Base-by-base conservation (phyloP, 2,329 filamentous ascomycete species). In the Chaetomiaceae sp. region DNA sequence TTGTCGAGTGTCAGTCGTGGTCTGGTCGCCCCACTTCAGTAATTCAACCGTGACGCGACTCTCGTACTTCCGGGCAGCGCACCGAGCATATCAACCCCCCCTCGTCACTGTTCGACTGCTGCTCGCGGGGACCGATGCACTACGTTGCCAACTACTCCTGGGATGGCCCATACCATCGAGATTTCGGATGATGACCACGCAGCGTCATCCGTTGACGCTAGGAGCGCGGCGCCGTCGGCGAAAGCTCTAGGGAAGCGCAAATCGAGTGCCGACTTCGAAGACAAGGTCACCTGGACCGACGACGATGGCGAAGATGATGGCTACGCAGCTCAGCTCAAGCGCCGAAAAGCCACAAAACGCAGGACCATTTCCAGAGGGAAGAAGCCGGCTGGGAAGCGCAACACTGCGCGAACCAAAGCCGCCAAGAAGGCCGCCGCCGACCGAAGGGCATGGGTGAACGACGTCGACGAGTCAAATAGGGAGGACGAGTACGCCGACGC, bases 281-380 rank as follows among this genome's bases (percentile, higher is more conserved):
- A 72, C 47, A 74, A 72, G 54, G 66, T 74, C 1, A 59, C 67
- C n/a, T 78, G 72, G 73, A 76, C 74, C 3, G 79, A 81, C 47
- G 78, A 83, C 29, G 79, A 83, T 24, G 79, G 79, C 1, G 75
- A 78, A 20, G 22, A 14, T 4, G 71, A 73, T 18, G 72, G 74
- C 7, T 87, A 87, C 52, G 67, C 77, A 61, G 84, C 83, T 59
- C 78, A 79, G 41, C 71, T 38, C 18, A 56, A 58, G 22, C 61
- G 68, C 0, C 76, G 79, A 55, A 70, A 75, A 30, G 78, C 78
- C 55, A 70, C 71, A 6, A 55, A 55, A 12, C 56, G 54, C 10
- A 45, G 51, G 14, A 41, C 50, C 9, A 35, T 29, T 3, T 24
- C 41, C 3, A 47, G 71, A 19, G 70, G 69, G 22, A 75, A 72